phyloP scores from a whole-genome alignment of 2,329 filamentous ascomycete species.

The Cladophialophora psammophila region DNA sequence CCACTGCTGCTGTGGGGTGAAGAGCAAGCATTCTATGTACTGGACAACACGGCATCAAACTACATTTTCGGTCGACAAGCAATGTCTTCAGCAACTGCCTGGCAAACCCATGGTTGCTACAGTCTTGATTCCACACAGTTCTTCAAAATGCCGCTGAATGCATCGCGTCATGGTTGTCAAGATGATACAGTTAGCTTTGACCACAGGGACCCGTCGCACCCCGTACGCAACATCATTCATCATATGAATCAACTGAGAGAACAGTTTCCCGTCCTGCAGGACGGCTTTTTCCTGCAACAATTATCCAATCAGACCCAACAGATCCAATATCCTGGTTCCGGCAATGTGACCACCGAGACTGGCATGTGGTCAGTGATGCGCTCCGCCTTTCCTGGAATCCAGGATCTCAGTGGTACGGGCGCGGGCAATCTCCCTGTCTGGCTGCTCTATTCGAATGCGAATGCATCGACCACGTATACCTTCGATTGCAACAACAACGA shows the following conservation, averaged over 20 bases:
- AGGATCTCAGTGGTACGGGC: conserved; percentile 53
- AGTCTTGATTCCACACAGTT: conserved; percentile 64
- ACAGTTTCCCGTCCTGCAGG: conserved; percentile 65
- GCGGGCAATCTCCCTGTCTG: conserved; percentile 53
- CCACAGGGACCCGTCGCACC: conserved; percentile 68
- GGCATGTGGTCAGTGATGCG: conserved; percentile 68
- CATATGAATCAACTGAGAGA: conserved; percentile 67
- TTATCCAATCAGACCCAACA: conserved; percentile 65
- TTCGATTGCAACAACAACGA: conserved; percentile 63
- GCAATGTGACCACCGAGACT: conserved; percentile 61
- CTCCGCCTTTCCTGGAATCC: conserved; percentile 58
- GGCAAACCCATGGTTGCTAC: conserved; percentile 72
- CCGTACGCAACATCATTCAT: conserved; percentile 67
- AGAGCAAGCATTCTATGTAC: conserved; percentile 69
- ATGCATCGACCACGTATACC: conserved; percentile 59
- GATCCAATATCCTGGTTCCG: conserved; percentile 61
- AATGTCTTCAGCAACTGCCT: conserved; percentile 67
- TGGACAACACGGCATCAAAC: conserved; percentile 69
- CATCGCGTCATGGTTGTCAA: conserved; percentile 60
- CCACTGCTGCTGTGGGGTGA: conserved; percentile 69
- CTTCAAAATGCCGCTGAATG: conserved; percentile 64
- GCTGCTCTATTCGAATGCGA: conserved; percentile 56
- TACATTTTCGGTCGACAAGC: conserved; percentile 71
- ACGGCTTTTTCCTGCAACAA: conserved; percentile 63
- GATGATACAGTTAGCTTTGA: conserved; percentile 60